Base-by-base conservation (phyloP, 1,284 basidiomycete species). In the Pulveroboletus sp. region DNA sequence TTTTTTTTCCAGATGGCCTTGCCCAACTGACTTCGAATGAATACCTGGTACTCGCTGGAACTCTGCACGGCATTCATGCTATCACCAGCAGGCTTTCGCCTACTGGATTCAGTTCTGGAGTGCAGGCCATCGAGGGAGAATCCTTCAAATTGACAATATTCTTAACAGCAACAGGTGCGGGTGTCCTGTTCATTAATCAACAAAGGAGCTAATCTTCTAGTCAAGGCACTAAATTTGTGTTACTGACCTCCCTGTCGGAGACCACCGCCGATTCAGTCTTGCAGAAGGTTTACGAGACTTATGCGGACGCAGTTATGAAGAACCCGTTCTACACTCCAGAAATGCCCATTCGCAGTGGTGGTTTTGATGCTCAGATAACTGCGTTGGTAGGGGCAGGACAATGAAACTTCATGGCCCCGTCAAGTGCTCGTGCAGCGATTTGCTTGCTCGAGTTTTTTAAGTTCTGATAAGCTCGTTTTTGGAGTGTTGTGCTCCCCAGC, bases 301-400 rank as follows among this genome's bases (percentile, higher is more conserved):
- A 96, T 76, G 82, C 94, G 3, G 96, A 98, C 69, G 87, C 91
- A 6, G 95, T 97, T 52, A 97, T 98, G 94, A 98, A 99, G 81
- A 98, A 98, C 70, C 97, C 97, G 1, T 99, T 99, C 76, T 95
- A 99, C 72, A 97, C 94, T 5, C 91, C 92, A 26, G 97, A 99
- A 75, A 99, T 99, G 96, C 97, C 97, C 2, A 96, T 99, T 64
- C 87, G 96, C 48, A 92, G 83, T 50, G 91, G 95, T 65, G 86
- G 84, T 11, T 99, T 99, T 68, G 96, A 99, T 68, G 78, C 75
- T 36, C 84, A 86, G 39, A 85, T 92, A 51, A 76, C 78, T 15
- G 69, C 80, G 12, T 73, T 91, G 40, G 78, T 91, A 64, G 86
- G 84, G 24, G 74, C 69, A 48, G 79, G 80, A 15, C 58, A 67